phyloP scores from a whole-genome alignment of 805 yeast species.

The Kurtzmaniella fragi region DNA sequence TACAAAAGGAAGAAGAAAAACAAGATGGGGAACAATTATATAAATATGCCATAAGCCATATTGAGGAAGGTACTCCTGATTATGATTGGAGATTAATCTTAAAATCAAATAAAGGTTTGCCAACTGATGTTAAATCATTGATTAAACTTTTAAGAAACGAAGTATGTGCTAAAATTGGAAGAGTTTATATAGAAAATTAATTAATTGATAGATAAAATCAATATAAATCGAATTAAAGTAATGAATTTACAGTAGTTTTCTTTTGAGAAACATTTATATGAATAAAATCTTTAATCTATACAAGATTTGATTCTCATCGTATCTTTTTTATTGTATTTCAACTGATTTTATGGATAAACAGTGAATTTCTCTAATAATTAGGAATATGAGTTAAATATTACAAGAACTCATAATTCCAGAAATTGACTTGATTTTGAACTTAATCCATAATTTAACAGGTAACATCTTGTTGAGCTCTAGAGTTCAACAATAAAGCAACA shows the following conservation, averaged over 20 bases:
- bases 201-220: not conserved
- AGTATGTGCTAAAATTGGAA: conserved; percentile 28
- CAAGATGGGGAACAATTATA: conserved; percentile 28
- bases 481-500: conserved; percentile 95
- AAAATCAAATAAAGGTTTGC: conserved; percentile 13
- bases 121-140: conserved; percentile 20
- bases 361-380: not conserved
- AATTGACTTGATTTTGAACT: not conserved
- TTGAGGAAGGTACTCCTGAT: conserved; percentile 10
- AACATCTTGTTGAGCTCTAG: conserved; percentile 75
- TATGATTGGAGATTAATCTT: conserved; percentile 35
- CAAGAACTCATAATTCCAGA: not conserved
- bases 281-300: not conserved
- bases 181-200: conserved; percentile 23
- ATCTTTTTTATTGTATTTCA: not conserved
- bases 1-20: conserved; percentile 15
- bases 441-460: conserved; percentile 1
- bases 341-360: not conserved
- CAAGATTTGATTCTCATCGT: not conserved
- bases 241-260: not conserved
- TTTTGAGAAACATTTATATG: no score
- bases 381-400: not conserved
- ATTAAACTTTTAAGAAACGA: conserved; percentile 24
- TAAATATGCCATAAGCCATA: conserved; percentile 21
- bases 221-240: not conserved